phyloP scores from a whole-genome alignment of 345 rosid genomes.

The Moringa oleifera region DNA sequence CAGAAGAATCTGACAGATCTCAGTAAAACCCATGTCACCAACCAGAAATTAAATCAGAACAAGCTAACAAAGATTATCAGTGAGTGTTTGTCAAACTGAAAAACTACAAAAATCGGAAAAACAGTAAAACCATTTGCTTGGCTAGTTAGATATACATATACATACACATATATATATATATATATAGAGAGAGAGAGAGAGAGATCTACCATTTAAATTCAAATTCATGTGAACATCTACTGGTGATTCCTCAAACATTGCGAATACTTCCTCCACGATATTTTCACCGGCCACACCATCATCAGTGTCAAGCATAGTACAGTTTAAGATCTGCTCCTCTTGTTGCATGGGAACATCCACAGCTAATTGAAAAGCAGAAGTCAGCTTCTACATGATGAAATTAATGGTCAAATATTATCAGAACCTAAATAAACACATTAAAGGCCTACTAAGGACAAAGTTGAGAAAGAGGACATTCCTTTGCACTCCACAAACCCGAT shows the following conservation, averaged over 20 bases:
- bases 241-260: conserved; percentile 51
- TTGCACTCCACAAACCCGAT: too few species aligned
- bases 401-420: too few species aligned
- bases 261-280: conserved; percentile 53
- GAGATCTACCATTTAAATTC: conserved; percentile 27
- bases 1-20: conserved; percentile 5
- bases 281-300: conserved; percentile 47
- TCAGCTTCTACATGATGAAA: background rate
- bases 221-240: conserved; percentile 24
- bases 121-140: background rate
- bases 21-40: background rate
- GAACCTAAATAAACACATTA: background rate
- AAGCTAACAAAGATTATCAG: background rate
- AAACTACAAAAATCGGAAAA: background rate
- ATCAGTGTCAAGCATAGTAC: conserved; percentile 46
- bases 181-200: background rate
- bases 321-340: conserved; percentile 51
- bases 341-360: conserved; percentile 32
- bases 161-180: too few species aligned
- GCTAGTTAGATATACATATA: too few species aligned
- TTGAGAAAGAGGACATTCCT: too few species aligned
- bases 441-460: too few species aligned
- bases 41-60: background rate
- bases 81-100: background rate
- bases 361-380: conserved; percentile 19